Base-by-base conservation (phyloP, 2,329 filamentous ascomycete species). In the Nigrospora osmanthi region DNA sequence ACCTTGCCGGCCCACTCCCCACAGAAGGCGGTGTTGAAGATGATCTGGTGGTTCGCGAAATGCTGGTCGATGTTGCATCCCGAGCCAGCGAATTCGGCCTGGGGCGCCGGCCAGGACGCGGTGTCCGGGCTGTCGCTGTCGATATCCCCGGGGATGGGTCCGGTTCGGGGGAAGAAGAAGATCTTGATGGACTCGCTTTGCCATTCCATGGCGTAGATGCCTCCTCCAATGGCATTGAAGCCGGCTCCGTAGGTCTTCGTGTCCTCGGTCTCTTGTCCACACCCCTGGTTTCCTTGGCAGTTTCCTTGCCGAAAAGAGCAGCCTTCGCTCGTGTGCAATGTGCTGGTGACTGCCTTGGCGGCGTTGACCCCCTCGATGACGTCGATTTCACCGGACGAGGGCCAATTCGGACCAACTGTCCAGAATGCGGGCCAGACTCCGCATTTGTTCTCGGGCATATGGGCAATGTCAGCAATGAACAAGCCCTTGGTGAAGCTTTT, bases 1-100 rank as follows among this genome's bases (percentile, higher is more conserved):
- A 82, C 79, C 36, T 69, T 61, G 19, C 87, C 87, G 9, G 89
- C 89, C 89, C 89, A 95, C 58, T 85, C 79, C 16, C 90, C 90
- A 64, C 90, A 96, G 62, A 95, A 88, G 6, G 85, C 86, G 1
- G 83, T 93, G 66, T 91, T 81, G 63, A 93, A 83, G 51, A 91
- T 78, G 51, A 96, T 81, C 54, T 83, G 78, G 68, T 95, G 77
- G 48, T 84, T 65, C 48, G 69, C 69, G 69, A 96, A 94, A 63
- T 83, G 75, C 2, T 65, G 52, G 48, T 81, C 70, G 51, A 95
- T 85, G 54, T 90, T 69, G 65, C 91, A 96, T 45, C 70, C 73
- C 1, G 76, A 79, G 35, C 72, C 75, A 11, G 71, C 65, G 65
- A 94, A 96, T 32, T 71, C 71, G 11, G 85, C 87, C 1, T 76